phyloP scores from a whole-genome alignment of 2,329 filamentous ascomycete genomes.

The Bertia moriformis region DNA sequence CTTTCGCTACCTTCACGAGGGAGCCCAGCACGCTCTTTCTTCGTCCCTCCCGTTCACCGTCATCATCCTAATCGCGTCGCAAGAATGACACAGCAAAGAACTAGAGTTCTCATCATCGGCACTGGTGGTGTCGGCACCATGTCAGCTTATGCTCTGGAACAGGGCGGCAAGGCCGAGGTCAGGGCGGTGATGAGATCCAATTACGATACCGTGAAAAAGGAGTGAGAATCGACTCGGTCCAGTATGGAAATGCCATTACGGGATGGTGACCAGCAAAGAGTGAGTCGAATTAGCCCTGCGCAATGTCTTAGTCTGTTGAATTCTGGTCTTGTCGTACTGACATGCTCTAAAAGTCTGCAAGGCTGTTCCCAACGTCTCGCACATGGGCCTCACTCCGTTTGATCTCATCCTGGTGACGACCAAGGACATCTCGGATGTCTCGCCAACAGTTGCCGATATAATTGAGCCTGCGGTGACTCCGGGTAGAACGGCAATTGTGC shows the following conservation, averaged over 20 bases:
- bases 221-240: conserved; percentile 36
- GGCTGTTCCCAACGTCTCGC: neutral
- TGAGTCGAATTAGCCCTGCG: conserved; percentile 8
- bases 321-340: conserved; percentile 23
- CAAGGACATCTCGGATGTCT: conserved; percentile 40
- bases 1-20: too few relatives aligned
- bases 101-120: conserved; percentile 34
- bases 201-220: conserved; percentile 25
- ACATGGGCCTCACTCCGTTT: conserved; percentile 18
- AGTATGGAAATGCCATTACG: conserved; percentile 33
- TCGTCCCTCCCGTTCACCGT: too few relatives aligned
- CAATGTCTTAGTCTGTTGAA: conserved; percentile 1
- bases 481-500: conserved; percentile 31
- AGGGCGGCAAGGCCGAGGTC: conserved; percentile 30
- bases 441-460: conserved; percentile 29
- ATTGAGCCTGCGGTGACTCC: conserved; percentile 32
- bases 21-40: too few relatives aligned
- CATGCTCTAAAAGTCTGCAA: conserved; percentile 19
- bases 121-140: conserved; percentile 40
- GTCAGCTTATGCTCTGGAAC: conserved; percentile 36
- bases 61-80: too few relatives aligned
- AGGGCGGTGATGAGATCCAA: conserved; percentile 42
- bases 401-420: conserved; percentile 42
- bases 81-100: too few relatives aligned
- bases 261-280: conserved; percentile 31